phyloP scores from a whole-genome alignment of 108 stramenopile species.

The Heterococcus sp. region DNA sequence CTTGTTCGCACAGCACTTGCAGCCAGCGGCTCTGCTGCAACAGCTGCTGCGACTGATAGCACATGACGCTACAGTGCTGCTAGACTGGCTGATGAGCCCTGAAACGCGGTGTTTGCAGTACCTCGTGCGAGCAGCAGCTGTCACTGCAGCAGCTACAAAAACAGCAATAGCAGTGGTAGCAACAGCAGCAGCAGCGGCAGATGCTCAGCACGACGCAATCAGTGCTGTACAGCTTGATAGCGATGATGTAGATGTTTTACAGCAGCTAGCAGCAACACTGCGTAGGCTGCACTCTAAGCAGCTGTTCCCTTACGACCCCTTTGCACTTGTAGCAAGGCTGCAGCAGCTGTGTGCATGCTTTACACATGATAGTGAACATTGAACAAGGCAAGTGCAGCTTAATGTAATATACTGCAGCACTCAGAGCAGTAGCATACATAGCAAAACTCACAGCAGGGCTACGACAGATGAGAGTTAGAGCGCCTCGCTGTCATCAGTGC shows the following conservation, averaged over 20 bases:
- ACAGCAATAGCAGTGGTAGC: no score
- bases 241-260: not conserved
- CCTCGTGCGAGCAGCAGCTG: not conserved
- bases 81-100: not conserved
- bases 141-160: not conserved
- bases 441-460: no score
- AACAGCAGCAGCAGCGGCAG: no score
- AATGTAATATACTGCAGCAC: no score
- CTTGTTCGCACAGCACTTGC: not conserved
- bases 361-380: no score
- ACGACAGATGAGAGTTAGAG: no score
- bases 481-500: no score
- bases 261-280: not conserved
- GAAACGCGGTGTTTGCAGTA: not conserved
- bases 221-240: not conserved
- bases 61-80: not conserved
- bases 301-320: not conserved
- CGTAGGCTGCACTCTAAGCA: not conserved
- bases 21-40: not conserved
- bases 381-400: no score
- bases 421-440: no score
- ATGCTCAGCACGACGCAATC: no score
- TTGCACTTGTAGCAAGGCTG: not conserved
- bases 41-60: not conserved
- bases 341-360: no score